Evolutionary conservation across 2,329 filamentous ascomycete genomes (phyloP), one percentile per base, ranked within the genome.

Genomic region (Ceratocystis diversiconidia): DNA sequence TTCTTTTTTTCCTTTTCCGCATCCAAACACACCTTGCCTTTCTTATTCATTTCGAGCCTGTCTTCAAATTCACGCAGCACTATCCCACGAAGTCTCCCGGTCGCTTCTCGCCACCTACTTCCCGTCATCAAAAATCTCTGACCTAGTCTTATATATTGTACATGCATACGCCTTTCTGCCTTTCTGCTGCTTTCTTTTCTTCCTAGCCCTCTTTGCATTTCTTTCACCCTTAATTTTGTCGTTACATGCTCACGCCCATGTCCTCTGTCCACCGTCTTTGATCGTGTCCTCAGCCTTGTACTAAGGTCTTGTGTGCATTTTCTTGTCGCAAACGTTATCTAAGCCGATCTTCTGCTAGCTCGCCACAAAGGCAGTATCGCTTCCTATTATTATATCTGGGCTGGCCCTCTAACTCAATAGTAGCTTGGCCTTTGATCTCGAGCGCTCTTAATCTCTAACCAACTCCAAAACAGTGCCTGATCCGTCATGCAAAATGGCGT

Each of bases 401-500:
- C 22, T 10, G 48, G 48, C 48, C 8, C 48, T 8, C 22, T 6
- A 52, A 50, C 48, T 15, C 48, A 52, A 52, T 25, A 10, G 25
- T 52, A 59, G 3, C 28, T 36, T 36, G 12, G 32, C 32, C 25
- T 12, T 60, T 52, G 19, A 52, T 15, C 22, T 52, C 5, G 22
- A 12, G 7, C 55, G 28, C 8, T 19, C 28, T 36, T 36, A 3
- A 36, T 36, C 41, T 60, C 32, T 62, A 12, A 30, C 43, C 22
- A 36, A 15, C 12, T 52, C 30, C 57, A 25, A 36, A 59, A 36
- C 15, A 36, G 25, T 19, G n/a, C 55, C 55, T 59, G 55, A 7
- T 32, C 36, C 55, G 55, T 22, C 55, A 17, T 59, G 19, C 25
- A 59, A 59, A 71, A 87, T 87, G 84, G 79, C 81, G 73, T 84